Conservation (phyloP, 164 flowering plant species). For the Chloranthus sessilifolius region DNA sequence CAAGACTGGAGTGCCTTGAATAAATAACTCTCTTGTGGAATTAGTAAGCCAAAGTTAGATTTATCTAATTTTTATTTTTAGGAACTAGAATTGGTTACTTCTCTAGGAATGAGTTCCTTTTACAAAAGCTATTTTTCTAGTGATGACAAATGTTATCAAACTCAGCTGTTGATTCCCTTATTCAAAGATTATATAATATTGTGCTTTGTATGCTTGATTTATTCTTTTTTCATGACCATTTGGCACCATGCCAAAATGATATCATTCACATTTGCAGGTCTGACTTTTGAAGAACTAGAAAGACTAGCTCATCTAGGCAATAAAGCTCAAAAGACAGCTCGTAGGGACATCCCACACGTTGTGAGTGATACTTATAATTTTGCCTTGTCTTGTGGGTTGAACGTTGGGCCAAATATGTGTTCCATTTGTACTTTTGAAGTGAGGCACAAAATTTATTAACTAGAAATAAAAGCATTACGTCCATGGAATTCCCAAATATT, state of each 20-base stretch:
- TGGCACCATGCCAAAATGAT: not conserved
- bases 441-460: too few relatives aligned
- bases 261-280: constrained; percentile 36
- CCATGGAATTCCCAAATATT: too few relatives aligned
- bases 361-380: constrained; percentile 52
- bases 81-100: too few relatives aligned
- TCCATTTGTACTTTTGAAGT: too few relatives aligned
- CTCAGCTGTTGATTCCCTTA: not conserved
- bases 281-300: constrained; percentile 59
- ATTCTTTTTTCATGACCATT: not conserved
- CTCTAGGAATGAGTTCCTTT: not conserved
- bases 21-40: too few relatives aligned
- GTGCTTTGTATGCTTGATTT: not conserved
- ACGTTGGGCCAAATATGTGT: too few relatives aligned
- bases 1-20: too few relatives aligned
- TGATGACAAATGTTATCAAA: not conserved
- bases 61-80: too few relatives aligned
- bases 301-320: constrained; percentile 69
- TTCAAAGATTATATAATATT: not conserved
- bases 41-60: too few relatives aligned
- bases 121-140: not conserved
- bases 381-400: too few relatives aligned
- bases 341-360: constrained; percentile 89
- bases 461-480: too few relatives aligned
- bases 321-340: constrained; percentile 76